phyloP scores from a whole-genome alignment of 768 basidiomycete genomes.

The Boletales sp. region DNA sequence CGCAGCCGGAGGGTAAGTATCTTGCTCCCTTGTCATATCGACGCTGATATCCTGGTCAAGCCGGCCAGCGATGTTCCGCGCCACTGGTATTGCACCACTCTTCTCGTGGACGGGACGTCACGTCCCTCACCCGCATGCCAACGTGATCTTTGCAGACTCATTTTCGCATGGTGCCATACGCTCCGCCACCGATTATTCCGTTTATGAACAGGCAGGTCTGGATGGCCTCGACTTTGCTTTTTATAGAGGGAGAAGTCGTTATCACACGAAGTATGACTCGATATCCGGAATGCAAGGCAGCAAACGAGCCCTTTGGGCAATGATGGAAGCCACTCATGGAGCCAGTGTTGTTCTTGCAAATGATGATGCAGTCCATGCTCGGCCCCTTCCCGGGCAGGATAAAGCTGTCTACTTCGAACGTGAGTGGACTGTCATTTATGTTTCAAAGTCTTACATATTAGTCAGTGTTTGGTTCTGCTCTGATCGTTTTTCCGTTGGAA shows the following conservation, averaged over 20 bases:
- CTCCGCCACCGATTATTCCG: constrained; percentile 69
- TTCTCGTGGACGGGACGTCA: constrained; percentile 43
- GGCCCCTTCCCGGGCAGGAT: constrained; percentile 21
- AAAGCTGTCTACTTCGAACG: constrained; percentile 69
- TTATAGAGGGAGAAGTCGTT: constrained; percentile 67
- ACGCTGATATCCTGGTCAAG: constrained; percentile 32
- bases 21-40: background rate
- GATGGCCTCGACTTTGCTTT: constrained; percentile 77
- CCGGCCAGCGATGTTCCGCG: constrained; percentile 73
- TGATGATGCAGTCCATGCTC: constrained; percentile 26
- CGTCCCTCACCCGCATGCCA: constrained; percentile 69
- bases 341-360: constrained; percentile 56
- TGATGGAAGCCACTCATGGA: constrained; percentile 65
- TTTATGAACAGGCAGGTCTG: constrained; percentile 58
- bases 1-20: constrained; percentile 64
- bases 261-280: constrained; percentile 74
- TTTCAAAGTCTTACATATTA: background rate
- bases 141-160: constrained; percentile 63
- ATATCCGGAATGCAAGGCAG: constrained; percentile 55
- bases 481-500: constrained; percentile 54
- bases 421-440: constrained; percentile 32
- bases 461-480: constrained; percentile 54
- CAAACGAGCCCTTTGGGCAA: constrained; percentile 64
- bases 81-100: constrained; percentile 56
- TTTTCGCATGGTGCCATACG: constrained; percentile 64